Base-by-base conservation (phyloP, 768 basidiomycete genomes). In the Brasilioporus rufonigricans region DNA sequence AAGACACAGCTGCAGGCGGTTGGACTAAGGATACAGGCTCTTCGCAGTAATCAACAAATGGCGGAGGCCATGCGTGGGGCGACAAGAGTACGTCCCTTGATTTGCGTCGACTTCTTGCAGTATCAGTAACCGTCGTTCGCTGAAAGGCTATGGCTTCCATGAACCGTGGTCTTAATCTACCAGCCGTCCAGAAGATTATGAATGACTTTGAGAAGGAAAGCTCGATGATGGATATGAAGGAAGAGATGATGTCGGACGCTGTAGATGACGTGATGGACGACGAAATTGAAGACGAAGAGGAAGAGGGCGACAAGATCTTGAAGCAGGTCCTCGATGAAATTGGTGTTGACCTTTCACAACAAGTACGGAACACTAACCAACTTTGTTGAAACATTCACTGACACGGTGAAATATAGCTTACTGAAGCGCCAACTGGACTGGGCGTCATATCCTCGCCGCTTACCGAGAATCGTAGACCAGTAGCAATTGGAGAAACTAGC, bases 141-240 rank as follows among this genome's bases (percentile, higher is more conserved):
- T 32, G 44, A 21, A 65, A 98, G 96, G 96, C 97, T 18, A 98
- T 99, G 97, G 90, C 86, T 13, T 83, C 93, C 31, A 98, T 99
- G 97, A 98, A 98, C 69, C 83, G 91, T 45, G 92, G 92, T 39
- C 81, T 98, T 58, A 98, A 99, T 73, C 81, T 98, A 16, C 97
- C 97, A 16, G 84, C 84, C 57, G 98, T 99, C 55, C 91, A 94
- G 69, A 84, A 85, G 50, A 98, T 98, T 68, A 95, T 99, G 91
- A 92, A 86, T 63, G 96, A 99, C 44, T 99, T 99, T 65, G 97
- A 99, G 77, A 89, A 85, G 65, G 97, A 99, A 74, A 96, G 89
- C 62, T 85, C 93, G 5, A 93, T 87, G 74, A 99, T 99, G 97
- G 97, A 99, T 73, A 98, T 99, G 97, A 99, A 98, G 71, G 97